Percentiles rank a stretch among this genome's conserved stretches.
phyloP scores from a whole-genome alignment of 2,329 filamentous ascomycete genomes.

The Aspergillus sp. region DNA sequence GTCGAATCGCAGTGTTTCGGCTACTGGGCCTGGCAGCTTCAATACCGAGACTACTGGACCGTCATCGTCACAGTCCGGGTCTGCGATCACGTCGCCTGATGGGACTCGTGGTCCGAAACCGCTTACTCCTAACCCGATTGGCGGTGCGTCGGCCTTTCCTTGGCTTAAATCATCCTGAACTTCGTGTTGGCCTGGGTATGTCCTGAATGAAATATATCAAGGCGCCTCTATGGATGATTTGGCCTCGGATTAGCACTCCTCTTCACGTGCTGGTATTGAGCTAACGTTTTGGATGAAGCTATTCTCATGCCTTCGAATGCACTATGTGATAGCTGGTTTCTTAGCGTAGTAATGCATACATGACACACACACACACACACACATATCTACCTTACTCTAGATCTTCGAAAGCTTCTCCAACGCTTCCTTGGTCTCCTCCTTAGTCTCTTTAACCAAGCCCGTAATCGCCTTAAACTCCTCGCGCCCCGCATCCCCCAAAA shows the following conservation, averaged over 20 bases:
- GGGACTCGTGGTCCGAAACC: constrained; percentile 48
- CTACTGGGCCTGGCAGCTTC: constrained; percentile 22
- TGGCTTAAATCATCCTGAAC: constrained; percentile 71
- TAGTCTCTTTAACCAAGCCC: constrained; percentile 76
- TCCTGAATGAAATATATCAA: constrained; percentile 33
- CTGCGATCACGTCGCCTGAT: constrained; percentile 31
- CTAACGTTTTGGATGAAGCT: constrained; percentile 16
- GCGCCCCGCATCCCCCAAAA: constrained; percentile 78
- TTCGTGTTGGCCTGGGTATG: constrained; percentile 20
- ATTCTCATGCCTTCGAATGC: constrained; percentile 2
- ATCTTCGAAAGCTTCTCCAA: constrained; percentile 69
- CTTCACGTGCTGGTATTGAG: not conserved
- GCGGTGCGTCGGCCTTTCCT: constrained; percentile 89
- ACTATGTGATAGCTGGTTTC: constrained; percentile 18
- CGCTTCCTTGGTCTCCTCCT: constrained; percentile 69
- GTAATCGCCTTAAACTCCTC: constrained; percentile 73
- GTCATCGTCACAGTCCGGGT: constrained; percentile 22
- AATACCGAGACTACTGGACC: constrained; percentile 20
- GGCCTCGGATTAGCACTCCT: constrained; percentile 4
- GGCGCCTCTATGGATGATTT: constrained; percentile 1
- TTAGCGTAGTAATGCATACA: constrained; percentile 19
- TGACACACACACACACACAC: not conserved
- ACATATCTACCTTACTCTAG: constrained; percentile 29
- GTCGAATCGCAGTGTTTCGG: constrained; percentile 44
- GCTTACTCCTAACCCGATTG: constrained; percentile 77